Evolutionary conservation across 257 asterid species (phyloP), one percentile per base, ranked within the genome.

Genomic region (Forsythia viridissima): DNA sequence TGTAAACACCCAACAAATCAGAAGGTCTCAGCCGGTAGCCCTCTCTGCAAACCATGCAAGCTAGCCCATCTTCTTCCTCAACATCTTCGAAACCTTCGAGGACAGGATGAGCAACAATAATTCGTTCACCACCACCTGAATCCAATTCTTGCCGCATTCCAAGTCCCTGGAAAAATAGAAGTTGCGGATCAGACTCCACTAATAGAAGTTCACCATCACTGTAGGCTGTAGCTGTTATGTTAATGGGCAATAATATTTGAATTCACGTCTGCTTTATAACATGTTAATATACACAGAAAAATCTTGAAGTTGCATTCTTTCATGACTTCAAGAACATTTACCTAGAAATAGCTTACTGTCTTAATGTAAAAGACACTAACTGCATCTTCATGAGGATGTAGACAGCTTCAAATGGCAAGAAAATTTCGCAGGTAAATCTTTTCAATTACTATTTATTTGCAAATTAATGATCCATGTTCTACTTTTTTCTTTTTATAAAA

Each of bases 1-100:
- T 87, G 87, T 96, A 93, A 74, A 85, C 91, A 37, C 99, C 99
- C 85, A 96, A 81, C 79, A 91, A 76, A 82, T 96, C 99, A 67
- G 90, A 88, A 75, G 99, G 96, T 82, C 98, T 90, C 85, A 96
- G 81, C 59, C 81, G 85, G 89, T 93, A 96, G 68, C 99, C 99
- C 84, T 96, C 99, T 46, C 99, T 90, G 79, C 99, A 96, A 72
- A 96, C 99, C 97, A 96, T 93, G 93, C 99, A 96, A 80, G 99
- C 97, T 77, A 93, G 77, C 46, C 97, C 98, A 59, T 91, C 97
- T 87, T 93, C 97, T 42, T 96, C 98, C 84, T 96, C 98, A 70
- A 96, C 90, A 79, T 96, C 98, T 70, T 96, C 99, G 46, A 90
- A 84, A 75, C 99, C 98, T 82, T 96, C 97, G 15, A 96, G 90